Conservation (phyloP, 768 basidiomycete genomes). For the Crepidotus variabilis region DNA sequence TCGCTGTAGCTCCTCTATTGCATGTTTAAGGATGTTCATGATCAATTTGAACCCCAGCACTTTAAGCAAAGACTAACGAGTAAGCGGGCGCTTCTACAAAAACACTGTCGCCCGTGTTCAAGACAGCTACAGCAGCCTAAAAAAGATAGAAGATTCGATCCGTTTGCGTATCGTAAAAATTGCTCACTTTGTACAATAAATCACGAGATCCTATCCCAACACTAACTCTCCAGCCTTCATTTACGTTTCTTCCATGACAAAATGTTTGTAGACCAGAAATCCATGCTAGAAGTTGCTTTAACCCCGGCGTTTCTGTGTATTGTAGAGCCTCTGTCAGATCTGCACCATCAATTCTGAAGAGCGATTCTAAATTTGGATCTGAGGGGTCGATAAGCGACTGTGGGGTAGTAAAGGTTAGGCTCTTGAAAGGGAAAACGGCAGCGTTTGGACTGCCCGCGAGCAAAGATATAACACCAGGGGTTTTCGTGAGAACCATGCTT, state of each 20-base stretch:
- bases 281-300: conserved; percentile 65
- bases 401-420: conserved; percentile 62
- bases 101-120: conserved; percentile 77
- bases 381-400: conserved; percentile 31
- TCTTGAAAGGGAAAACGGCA: conserved; percentile 86
- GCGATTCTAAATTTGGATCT: conserved; percentile 35
- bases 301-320: conserved; percentile 70
- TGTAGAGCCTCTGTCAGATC: conserved; percentile 72
- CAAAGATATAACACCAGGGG: conserved; percentile 74
- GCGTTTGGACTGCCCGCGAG: conserved; percentile 92
- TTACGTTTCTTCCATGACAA: conserved; percentile 58
- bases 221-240: conserved; percentile 71
- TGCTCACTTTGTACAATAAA: conserved; percentile 74
- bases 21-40: background rate
- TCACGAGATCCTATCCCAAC: conserved; percentile 88
- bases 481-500: conserved; percentile 72
- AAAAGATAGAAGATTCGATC: background rate
- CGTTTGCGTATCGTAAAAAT: background rate
- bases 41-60: conserved; percentile 1
- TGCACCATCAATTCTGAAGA: conserved; percentile 49
- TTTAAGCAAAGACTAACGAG: conserved; percentile 38
- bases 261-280: conserved; percentile 65
- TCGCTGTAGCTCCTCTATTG: conserved; percentile 60
- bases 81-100: conserved; percentile 84
- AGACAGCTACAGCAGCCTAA: conserved; percentile 68